phyloP scores from a whole-genome alignment of 164 flowering plant genomes.

The Vitis labrusca region DNA sequence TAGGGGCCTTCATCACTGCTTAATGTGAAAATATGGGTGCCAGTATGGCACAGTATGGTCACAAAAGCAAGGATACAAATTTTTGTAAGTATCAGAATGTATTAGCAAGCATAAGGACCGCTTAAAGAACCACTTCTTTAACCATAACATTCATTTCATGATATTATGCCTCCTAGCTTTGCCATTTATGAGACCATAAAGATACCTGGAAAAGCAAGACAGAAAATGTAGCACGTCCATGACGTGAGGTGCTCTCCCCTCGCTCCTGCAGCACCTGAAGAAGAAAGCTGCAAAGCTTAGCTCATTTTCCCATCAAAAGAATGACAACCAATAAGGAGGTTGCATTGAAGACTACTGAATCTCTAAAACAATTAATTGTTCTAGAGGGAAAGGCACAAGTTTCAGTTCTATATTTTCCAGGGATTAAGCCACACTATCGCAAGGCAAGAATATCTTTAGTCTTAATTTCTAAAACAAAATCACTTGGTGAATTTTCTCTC shows the following conservation, averaged over 20 bases:
- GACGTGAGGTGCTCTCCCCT: constrained; percentile 99
- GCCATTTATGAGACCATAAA: background rate
- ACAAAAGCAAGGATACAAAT: background rate
- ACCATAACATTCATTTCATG: no score
- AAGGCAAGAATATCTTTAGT: no score
- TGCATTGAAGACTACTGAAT: background rate
- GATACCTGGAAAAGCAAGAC: constrained; percentile 95
- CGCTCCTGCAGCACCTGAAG: constrained; percentile 96
- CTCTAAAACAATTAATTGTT: background rate
- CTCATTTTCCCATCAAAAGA: background rate
- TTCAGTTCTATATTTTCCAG: no score
- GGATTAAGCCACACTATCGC: no score
- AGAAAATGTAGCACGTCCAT: constrained; percentile 99
- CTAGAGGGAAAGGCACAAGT: background rate
- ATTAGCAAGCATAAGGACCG: background rate
- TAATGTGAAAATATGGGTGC: background rate
- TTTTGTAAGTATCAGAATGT: background rate
- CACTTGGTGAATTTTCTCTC: no score
- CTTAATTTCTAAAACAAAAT: no score
- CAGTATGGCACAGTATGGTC: no score
- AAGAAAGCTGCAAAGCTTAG: background rate
- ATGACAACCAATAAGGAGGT: background rate
- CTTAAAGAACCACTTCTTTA: no score
- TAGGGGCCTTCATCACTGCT: background rate
- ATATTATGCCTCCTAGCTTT: background rate